Evolutionary conservation across 768 basidiomycete species (phyloP).

Genomic region (Phylloporus arenicola): DNA sequence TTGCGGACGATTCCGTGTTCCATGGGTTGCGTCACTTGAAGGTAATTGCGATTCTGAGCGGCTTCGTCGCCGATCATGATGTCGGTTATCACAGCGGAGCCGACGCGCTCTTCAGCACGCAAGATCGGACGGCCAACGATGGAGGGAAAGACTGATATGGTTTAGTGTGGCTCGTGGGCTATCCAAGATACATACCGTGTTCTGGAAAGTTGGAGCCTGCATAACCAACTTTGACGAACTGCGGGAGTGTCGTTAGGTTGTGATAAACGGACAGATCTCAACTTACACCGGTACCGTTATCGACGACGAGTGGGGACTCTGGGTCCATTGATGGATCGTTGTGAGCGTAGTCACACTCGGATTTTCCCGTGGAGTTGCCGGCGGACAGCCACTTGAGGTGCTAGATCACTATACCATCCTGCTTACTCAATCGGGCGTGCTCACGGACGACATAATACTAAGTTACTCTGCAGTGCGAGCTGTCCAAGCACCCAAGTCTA

Average conservation of each 20-base stretch:
- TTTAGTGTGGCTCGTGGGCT: neutral
- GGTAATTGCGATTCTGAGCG: slow-evolving; percentile 86
- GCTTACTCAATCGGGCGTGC: too few species aligned
- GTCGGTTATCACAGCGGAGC: slow-evolving; percentile 83
- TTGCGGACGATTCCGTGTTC: slow-evolving; percentile 98
- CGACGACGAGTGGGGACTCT: slow-evolving; percentile 64
- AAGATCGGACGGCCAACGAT: slow-evolving; percentile 95
- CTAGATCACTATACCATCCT: too few species aligned
- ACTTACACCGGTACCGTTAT: slow-evolving; percentile 80
- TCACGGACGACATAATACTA: too few species aligned
- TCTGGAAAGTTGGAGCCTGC: slow-evolving; percentile 94
- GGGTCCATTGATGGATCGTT: slow-evolving; percentile 22
- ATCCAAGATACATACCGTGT: slow-evolving; percentile 53
- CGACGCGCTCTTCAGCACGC: slow-evolving; percentile 93
- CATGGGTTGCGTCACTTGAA: slow-evolving; percentile 97
- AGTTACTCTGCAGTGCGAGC: too few species aligned
- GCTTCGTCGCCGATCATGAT: slow-evolving; percentile 99
- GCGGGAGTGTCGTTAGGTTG: slow-evolving; percentile 5
- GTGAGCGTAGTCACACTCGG: neutral
- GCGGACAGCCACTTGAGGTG: too few species aligned
- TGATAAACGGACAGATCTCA: neutral
- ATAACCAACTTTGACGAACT: slow-evolving; percentile 91
- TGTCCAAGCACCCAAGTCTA: too few species aligned
- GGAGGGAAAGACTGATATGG: slow-evolving; percentile 79
- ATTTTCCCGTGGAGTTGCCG: too few species aligned